Evolutionary conservation across 768 basidiomycete genomes (phyloP), one percentile per base, ranked within the genome.

Genomic region (Auriscalpium vulgare): DNA sequence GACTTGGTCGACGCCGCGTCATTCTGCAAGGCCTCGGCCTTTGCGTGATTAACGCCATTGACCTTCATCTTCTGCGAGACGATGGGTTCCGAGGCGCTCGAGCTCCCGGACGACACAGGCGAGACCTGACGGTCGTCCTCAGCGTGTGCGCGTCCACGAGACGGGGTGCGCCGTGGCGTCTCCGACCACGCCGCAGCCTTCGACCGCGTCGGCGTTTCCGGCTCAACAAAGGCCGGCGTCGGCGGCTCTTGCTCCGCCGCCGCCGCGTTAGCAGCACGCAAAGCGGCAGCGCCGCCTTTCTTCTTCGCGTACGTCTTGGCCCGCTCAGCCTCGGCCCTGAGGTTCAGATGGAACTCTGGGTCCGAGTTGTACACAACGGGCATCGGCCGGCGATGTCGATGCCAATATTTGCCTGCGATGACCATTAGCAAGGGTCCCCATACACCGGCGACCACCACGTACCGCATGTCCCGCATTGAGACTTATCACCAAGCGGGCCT

Each of bases 381-480:
- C 4, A 89, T 78, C 6, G 89, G 88, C 54, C 88, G 74, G 54
- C 90, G 78, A 74, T 92, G 89, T 55, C 91, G 73, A 69, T 93
- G 90, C 86, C 88, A 95, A 72, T 80, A 93, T 71, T 93, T 94
- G 58, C 92, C 91, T 94, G 58, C 35, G 52, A 53, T 38, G 63
- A 51, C 17, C 36, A 49, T 36, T 52, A 36, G 23, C 13, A 43
- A 53, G 40, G 8, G 23, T 56, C 34, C 16, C 50, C 44, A n/a
- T 53, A 51, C 47, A 10, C 40, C 14, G 23, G 37, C 45, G 19
- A 53, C 19, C n/a, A 37, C 45, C 53, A 75, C 88, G 53, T 71
- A 94, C 93, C 91, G 71, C 94, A 97, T n/a, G 82, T 78, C 36
- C 90, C 91, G 70, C 94, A 97, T 68, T 95, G 88, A 2, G 84